phyloP scores from a whole-genome alignment of 306 rosid species.

The Betula pendula region DNA sequence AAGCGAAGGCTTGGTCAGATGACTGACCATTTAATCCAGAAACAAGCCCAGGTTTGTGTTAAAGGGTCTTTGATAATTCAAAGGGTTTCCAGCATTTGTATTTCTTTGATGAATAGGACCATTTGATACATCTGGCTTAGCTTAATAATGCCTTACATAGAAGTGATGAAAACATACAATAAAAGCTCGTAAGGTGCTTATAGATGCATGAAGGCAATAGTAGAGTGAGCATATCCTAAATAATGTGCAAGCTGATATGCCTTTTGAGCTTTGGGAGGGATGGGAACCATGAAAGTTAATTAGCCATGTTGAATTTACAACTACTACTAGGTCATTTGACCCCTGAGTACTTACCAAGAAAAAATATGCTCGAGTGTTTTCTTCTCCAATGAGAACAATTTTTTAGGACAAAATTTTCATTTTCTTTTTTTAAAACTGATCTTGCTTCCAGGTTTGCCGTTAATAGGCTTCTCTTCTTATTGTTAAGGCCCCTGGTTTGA shows the following conservation, averaged over 20 bases:
- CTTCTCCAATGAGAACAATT: too few species aligned
- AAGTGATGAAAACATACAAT: background rate
- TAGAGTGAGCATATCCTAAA: background rate
- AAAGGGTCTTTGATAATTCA: conserved; percentile 9
- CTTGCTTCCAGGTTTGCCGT: background rate
- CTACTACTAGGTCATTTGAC: background rate
- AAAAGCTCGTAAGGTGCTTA: background rate
- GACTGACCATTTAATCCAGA: conserved; percentile 97
- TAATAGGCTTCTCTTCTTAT: background rate
- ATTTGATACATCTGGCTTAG: background rate
- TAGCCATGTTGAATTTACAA: too few species aligned
- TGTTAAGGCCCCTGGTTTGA: background rate
- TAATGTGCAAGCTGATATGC: background rate
- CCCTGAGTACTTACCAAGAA: background rate
- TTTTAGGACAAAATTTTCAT: background rate
- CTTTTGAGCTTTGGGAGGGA: background rate
- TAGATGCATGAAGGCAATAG: background rate
- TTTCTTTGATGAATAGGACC: background rate
- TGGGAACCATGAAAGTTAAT: background rate
- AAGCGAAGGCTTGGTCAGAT: conserved; percentile 84
- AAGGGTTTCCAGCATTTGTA: background rate
- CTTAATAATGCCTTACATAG: background rate
- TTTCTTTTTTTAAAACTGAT: background rate
- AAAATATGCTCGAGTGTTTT: background rate
- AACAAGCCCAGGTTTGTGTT: conserved; percentile 81